A percentile compares a stretch with the other conserved stretches of the same genome.
These are phyloP conservation scores for Epichloe gansuensis DNA, from an alignment of 2,329 filamentous ascomycete species.

Conservation along the genomic window DNA sequence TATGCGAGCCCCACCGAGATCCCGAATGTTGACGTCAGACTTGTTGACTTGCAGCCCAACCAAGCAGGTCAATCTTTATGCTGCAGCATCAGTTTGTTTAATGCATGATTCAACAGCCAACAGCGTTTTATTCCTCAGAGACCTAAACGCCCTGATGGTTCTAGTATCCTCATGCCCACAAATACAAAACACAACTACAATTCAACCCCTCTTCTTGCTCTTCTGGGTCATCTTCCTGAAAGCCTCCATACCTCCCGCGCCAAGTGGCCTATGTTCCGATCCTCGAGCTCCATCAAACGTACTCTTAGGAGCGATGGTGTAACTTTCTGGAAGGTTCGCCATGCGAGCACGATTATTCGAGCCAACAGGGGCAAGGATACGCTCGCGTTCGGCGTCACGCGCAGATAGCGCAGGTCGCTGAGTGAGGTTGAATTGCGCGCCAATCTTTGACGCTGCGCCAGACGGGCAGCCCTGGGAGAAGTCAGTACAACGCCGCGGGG, in stretches of 20 bases:
- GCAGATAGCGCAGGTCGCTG: constrained; percentile 34
- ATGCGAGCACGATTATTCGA: constrained; percentile 45
- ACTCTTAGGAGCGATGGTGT: constrained; percentile 49
- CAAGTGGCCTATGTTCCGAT: constrained; percentile 46
- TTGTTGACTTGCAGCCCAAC: neutral
- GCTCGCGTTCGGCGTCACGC: constrained; percentile 43
- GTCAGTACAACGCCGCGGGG: constrained; percentile 2
- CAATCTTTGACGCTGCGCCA: constrained; percentile 37
- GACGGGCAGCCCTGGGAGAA: constrained; percentile 37
- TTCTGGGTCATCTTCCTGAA: constrained; percentile 56
- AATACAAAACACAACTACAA: neutral
- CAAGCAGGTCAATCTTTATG: neutral
- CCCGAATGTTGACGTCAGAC: neutral
- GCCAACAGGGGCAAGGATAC: constrained; percentile 43
- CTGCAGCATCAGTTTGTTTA: neutral
- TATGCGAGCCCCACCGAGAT: neutral
- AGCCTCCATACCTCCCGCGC: constrained; percentile 50
- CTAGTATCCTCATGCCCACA: neutral
- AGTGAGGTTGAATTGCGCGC: constrained; percentile 36
- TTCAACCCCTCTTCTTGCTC: constrained; percentile 38
- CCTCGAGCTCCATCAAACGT: constrained; percentile 43
- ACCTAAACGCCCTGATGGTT: neutral
- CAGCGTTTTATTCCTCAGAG: neutral
- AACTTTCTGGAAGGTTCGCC: constrained; percentile 41
- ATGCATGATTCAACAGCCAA: neutral